A percentile compares a stretch with the other conserved stretches of the same genome.
Evolutionary conservation across 2,329 filamentous ascomycete species (phyloP).

Genomic region (Talaromyces rugulosus): DNA sequence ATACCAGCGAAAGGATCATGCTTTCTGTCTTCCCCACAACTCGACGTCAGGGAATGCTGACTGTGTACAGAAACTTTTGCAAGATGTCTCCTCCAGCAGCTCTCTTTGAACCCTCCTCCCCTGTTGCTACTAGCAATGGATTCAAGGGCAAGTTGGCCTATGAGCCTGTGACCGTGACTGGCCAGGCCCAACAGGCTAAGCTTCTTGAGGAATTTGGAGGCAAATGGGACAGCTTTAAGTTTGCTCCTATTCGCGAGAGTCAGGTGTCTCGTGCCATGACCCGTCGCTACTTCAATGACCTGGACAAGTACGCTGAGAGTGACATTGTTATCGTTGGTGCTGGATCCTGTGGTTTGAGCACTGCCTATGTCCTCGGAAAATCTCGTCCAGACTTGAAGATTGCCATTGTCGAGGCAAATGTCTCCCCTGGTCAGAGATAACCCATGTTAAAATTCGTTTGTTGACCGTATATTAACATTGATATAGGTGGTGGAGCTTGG

Average conservation of each 20-base stretch:
- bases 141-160: constrained; percentile 43
- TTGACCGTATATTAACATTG: neutral
- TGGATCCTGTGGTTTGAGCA: constrained; percentile 79
- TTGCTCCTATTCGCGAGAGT: constrained; percentile 82
- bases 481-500: constrained; percentile 76
- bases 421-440: constrained; percentile 58
- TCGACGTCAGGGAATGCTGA: constrained; percentile 32
- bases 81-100: constrained; percentile 78
- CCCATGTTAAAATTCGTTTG: neutral
- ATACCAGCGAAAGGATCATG: constrained; percentile 99
- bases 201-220: constrained; percentile 63
- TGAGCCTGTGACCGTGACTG: constrained; percentile 38
- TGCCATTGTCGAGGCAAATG: constrained; percentile 82
- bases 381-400: constrained; percentile 86
- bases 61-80: constrained; percentile 32
- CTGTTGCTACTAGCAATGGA: constrained; percentile 27
- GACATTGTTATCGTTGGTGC: constrained; percentile 93
- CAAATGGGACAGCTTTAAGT: constrained; percentile 78
- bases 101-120: constrained; percentile 48
- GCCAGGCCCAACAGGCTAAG: constrained; percentile 46
- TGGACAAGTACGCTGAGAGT: constrained; percentile 84
- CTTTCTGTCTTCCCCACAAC: constrained; percentile 51
- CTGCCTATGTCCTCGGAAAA: constrained; percentile 79
- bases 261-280: constrained; percentile 94
- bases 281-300: constrained; percentile 83